Percentiles rank a stretch among this genome's conserved stretches.
phyloP scores from a whole-genome alignment of 352 stramenopile genomes.

The Phytophthora pluvialis region DNA sequence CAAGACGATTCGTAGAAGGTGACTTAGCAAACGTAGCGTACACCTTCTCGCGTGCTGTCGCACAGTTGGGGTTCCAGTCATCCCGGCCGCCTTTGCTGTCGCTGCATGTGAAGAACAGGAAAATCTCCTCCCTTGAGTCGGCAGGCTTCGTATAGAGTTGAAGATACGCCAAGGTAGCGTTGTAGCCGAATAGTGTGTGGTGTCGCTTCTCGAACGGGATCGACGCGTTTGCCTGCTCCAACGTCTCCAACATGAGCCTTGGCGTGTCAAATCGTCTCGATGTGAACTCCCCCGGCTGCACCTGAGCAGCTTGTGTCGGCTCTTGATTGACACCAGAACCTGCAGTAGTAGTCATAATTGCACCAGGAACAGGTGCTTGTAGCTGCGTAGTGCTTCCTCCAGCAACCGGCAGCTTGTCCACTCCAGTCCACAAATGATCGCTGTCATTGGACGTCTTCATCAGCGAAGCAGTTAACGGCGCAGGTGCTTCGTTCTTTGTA shows the following conservation, averaged over 20 bases:
- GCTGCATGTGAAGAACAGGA: slow-evolving; percentile 76
- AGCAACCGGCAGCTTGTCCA: slow-evolving; percentile 31
- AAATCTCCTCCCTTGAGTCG: slow-evolving; percentile 48
- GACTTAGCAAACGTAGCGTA: slow-evolving; percentile 67
- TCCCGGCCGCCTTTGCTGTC: slow-evolving; percentile 46
- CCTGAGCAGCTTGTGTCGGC: not conserved
- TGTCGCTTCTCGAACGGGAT: slow-evolving; percentile 54
- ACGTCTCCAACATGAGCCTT: slow-evolving; percentile 26
- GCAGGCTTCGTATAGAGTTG: slow-evolving; percentile 40
- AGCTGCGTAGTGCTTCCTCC: not conserved
- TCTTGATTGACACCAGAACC: not conserved
- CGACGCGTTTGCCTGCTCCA: slow-evolving; percentile 9
- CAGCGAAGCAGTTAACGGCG: slow-evolving; percentile 9
- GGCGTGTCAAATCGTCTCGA: slow-evolving; percentile 39
- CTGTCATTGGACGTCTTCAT: not conserved
- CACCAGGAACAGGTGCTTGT: not conserved
- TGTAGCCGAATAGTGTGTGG: slow-evolving; percentile 52
- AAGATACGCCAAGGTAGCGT: slow-evolving; percentile 56
- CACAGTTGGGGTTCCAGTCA: slow-evolving; percentile 63
- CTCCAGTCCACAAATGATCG: slow-evolving; percentile 27
- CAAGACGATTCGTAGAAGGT: slow-evolving; percentile 53
- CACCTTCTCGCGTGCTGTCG: slow-evolving; percentile 49
- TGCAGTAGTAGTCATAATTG: not conserved
- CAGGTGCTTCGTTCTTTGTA: slow-evolving; percentile 14
- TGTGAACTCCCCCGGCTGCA: slow-evolving; percentile 3